phyloP scores from a whole-genome alignment of 2,329 filamentous ascomycete genomes.

The Alternaria viburni region DNA sequence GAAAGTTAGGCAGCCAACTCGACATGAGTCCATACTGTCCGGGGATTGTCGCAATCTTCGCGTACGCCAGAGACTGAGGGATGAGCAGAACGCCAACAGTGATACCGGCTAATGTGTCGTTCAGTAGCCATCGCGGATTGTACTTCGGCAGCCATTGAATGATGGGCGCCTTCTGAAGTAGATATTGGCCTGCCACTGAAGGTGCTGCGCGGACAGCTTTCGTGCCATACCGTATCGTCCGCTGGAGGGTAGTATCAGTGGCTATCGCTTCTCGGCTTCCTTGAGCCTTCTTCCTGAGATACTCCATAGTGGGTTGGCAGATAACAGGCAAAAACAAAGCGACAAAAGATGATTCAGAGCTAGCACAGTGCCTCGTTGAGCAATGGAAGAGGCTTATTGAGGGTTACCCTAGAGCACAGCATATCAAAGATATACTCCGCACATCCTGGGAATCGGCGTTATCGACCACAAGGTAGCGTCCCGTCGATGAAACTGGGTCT shows the following conservation, averaged over 20 bases:
- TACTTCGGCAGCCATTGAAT: conserved; percentile 69
- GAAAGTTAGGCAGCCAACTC: conserved; percentile 93
- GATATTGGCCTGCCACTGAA: conserved; percentile 61
- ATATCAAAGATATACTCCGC: conserved; percentile 10
- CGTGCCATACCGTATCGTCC: conserved; percentile 35
- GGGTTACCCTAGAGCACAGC: not conserved
- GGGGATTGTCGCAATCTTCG: conserved; percentile 90
- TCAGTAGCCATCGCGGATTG: conserved; percentile 65
- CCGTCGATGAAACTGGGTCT: conserved; percentile 2
- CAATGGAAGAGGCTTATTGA: not conserved
- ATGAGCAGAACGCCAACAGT: conserved; percentile 81
- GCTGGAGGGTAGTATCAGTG: conserved; percentile 38
- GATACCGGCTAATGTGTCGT: conserved; percentile 68
- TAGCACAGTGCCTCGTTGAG: not conserved
- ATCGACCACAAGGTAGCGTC: conserved; percentile 4
- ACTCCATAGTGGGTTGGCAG: conserved; percentile 26
- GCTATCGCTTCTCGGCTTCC: conserved; percentile 25
- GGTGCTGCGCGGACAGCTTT: conserved; percentile 54
- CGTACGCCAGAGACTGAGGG: conserved; percentile 94
- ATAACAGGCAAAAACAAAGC: not conserved
- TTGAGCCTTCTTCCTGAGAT: conserved; percentile 21
- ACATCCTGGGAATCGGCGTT: not conserved
- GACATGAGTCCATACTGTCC: conserved; percentile 83
- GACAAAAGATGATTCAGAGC: not conserved
- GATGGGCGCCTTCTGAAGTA: conserved; percentile 66